Evolutionary conservation across 768 basidiomycete species (phyloP), one percentile per base, ranked within the genome.

Genomic region (Podaxis carcinomalis): DNA sequence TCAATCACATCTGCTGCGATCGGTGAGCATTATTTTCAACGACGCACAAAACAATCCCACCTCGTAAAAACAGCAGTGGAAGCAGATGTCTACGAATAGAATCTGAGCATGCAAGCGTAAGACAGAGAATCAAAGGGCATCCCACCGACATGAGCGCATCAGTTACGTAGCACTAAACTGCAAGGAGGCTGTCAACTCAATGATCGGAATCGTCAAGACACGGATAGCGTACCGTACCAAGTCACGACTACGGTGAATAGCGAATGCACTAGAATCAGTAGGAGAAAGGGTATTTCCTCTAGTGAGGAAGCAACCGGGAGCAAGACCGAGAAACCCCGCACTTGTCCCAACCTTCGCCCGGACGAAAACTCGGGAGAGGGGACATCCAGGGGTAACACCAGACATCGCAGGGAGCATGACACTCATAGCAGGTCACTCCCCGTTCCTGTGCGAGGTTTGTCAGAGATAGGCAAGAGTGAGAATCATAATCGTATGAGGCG

Each of bases 71-170:
- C 37, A 13, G 1, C 19, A 27, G 39, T 13, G 23, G 19, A 27
- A 16, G 23, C 13, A 21, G 4, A 3, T 5, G 40, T 44, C 40
- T 25, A 36, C 14, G 39, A 25, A 21, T 10, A 25, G 11, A 37
- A 25, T 32, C 52, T 44, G 16, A 44, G 54, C 25, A 49, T 49
- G 47, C 19, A 44, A 23, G 47, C 40, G 40, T 42, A 25, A 49
- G 35, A 54, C 19, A 39, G 10, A 39, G 19, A 39, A 54, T 7
- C 16, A 39, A 39, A 14, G 50, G n/a, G 11, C 50, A 51, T 32
- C 50, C 49, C 28, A 50, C 47, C 46, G 36, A 50, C 46, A 57
- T 47, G 50, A 25, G 57, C 28, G 44, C 57, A 51, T 58, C 50
- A 42, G 7, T 58, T 51, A 40, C 50, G 39, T 51, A 37, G 57